Evolutionary conservation across 768 basidiomycete genomes (phyloP), one percentile per base, ranked within the genome.

Genomic region (Boletus fagicola): DNA sequence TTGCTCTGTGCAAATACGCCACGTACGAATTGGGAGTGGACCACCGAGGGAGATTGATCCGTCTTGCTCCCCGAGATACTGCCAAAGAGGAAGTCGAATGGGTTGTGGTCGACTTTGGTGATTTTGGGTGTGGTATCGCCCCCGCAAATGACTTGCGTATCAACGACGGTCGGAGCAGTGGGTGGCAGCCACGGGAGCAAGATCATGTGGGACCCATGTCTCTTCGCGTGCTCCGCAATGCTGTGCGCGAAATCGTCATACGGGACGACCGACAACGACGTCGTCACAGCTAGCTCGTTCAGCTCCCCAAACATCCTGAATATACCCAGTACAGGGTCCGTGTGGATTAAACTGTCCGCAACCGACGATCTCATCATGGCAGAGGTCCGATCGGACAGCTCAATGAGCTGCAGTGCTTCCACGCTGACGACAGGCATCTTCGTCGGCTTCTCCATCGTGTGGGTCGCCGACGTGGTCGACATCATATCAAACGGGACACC

Each of bases 11-110:
- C 74, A 62, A 97, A 95, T 15, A 97, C 85, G 10, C 82, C 78
- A 0, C 94, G 84, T 9, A 96, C 83, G 61, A 97, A 96, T 38
- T 88, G 85, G 0, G 94, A 87, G 64, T 97, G 92, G 8, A 83
- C 73, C 4, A 78, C 71, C 1, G 84, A 80, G 0, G 81, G 69
- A 0, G 83, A 76, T 44, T 71, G 75, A 53, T 80, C 78, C 2
- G 68, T 57, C 13, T 61, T 63, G 10, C 9, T 12, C 3, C 40
- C 59, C 2, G 66, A 54, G 15, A 65, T 49, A 38, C 63, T 59
- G 7, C 75, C 74, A 54, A 90, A 90, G 4, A 90, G 64, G 5
- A 76, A 62, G 40, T 93, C 92, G 70, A 97, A 93, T 0, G 95
- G 89, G 54, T 85, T 88, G 48, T 44, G 64, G 10, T 60, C 70